phyloP scores from a whole-genome alignment of 208 protist genomes.

The Paratrypanosoma confusum region DNA sequence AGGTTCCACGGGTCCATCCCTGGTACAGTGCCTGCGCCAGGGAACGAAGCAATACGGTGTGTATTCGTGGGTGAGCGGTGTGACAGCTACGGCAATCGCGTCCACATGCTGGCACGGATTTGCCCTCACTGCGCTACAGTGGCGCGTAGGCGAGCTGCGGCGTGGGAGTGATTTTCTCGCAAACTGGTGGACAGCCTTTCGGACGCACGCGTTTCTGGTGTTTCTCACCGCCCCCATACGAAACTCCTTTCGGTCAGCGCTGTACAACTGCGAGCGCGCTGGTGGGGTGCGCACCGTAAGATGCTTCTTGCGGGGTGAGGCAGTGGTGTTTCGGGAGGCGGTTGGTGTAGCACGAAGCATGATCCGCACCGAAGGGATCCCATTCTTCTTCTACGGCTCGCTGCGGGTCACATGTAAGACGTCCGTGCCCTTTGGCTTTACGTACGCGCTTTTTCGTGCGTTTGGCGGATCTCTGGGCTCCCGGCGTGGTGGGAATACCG shows the following conservation, averaged over 20 bases:
- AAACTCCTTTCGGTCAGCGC: constrained; percentile 68
- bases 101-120: constrained; percentile 62
- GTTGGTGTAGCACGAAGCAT: constrained; percentile 37
- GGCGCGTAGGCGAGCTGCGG: constrained; percentile 11
- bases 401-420: constrained; percentile 75
- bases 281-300: constrained; percentile 47
- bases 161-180: constrained; percentile 20
- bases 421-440: constrained; percentile 74
- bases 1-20: constrained; percentile 30
- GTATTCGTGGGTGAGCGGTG: constrained; percentile 69
- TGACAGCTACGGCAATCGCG: constrained; percentile 34
- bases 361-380: constrained; percentile 41
- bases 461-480: constrained; percentile 65
- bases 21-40: constrained; percentile 41
- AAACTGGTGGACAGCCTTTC: constrained; percentile 56
- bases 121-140: constrained; percentile 49
- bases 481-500: constrained; percentile 12
- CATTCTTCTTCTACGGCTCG: constrained; percentile 73
- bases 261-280: constrained; percentile 49
- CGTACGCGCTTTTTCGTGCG: constrained; percentile 55
- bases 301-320: constrained; percentile 52
- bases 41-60: constrained; percentile 54
- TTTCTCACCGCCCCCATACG: constrained; percentile 72
- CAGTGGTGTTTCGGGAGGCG: constrained; percentile 56
- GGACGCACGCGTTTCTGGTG: constrained; percentile 66